Evolutionary conservation across 2,329 filamentous ascomycete genomes (phyloP), one percentile per base, ranked within the genome.

Genomic region (Graphiopsis chlorocephala): DNA sequence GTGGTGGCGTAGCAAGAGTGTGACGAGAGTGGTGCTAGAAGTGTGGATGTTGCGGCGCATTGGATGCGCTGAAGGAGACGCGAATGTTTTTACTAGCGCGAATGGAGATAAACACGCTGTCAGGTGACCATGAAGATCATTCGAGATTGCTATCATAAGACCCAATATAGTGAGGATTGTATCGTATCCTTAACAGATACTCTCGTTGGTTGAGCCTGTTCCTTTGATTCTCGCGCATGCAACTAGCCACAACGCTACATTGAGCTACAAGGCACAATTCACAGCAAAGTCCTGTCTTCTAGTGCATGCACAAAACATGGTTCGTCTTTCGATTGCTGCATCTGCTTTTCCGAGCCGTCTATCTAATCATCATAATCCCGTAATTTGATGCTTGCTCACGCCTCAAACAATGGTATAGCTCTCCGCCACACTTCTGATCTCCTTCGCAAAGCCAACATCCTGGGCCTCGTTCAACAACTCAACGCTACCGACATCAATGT

Each of bases 401-500:
- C 29, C 45, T 78, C 88, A 94, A 79, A 91, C 89, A 74, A 96
- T 89, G 67, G 88, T 74, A 78, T 92, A 96, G 68, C 86, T 86
- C 69, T 94, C 92, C 5, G 91, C 89, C 63, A 87, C 82, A 23
- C 88, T 92, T 79, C 88, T 91, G 76, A 93, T 81, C 64, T 95
- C 91, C 80, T 92, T 94, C 55, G 90, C 90, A 80, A 93, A 96
- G 23, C 88, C 87, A 61, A 96, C 89, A 59, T 92, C 88, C 76
- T 94, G 90, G 69, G 88, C 86, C 81, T 91, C 86, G 69, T 92
- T 90, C 64, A 93, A 73, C 71, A 95, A 79, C 28, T 85, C 85
- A 26, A 94, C 90, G 53, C 87, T 68, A 86, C 90, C 89, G 83
- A 98, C 94, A 81, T 97, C 93, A 68, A 99, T 91, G 73, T 97